Percentiles rank a stretch among this genome's conserved stretches.
These are phyloP conservation scores for Elsinoe ampelina DNA, from an alignment of 2,329 filamentous ascomycete species.

Conservation along the genomic window DNA sequence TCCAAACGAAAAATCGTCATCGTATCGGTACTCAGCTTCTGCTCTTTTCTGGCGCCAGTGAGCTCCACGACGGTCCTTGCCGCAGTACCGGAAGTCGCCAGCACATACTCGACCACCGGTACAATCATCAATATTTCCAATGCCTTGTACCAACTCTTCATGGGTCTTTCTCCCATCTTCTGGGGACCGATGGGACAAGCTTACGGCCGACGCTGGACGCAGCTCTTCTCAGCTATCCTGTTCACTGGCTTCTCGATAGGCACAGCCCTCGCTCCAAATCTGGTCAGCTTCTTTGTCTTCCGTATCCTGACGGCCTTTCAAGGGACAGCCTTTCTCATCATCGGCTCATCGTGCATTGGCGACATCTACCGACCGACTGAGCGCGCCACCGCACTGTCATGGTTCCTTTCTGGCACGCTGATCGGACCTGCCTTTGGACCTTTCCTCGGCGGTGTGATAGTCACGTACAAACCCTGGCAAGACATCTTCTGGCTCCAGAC, in stretches of 20 bases:
- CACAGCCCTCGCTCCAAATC: slow-evolving; percentile 61
- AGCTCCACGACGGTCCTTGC: slow-evolving; percentile 65
- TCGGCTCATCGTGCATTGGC: slow-evolving; percentile 61
- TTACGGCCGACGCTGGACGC: slow-evolving; percentile 41
- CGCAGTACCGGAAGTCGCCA: slow-evolving; percentile 64
- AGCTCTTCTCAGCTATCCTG: slow-evolving; percentile 49
- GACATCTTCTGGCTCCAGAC: slow-evolving; percentile 71
- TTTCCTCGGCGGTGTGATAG: slow-evolving; percentile 66
- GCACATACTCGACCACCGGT: slow-evolving; percentile 54
- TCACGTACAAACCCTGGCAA: slow-evolving; percentile 64
- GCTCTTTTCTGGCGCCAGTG: slow-evolving; percentile 66
- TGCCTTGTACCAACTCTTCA: slow-evolving; percentile 60
- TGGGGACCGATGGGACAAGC: slow-evolving; percentile 58
- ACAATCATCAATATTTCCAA: slow-evolving; percentile 65
- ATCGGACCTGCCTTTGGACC: slow-evolving; percentile 63
- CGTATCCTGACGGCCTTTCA: slow-evolving; percentile 65
- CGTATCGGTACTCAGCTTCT: slow-evolving; percentile 61
- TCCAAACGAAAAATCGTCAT: slow-evolving; percentile 55
- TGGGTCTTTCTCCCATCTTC: slow-evolving; percentile 60
- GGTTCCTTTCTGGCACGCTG: slow-evolving; percentile 62
- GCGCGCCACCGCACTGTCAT: slow-evolving; percentile 62
- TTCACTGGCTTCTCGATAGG: slow-evolving; percentile 64
- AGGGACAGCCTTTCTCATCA: slow-evolving; percentile 63
- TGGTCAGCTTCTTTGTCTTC: slow-evolving; percentile 64
- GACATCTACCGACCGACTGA: slow-evolving; percentile 48